Evolutionary conservation across 2,329 filamentous ascomycete species (phyloP), one percentile per base, ranked within the genome.

Genomic region (Aspergillus sp.): DNA sequence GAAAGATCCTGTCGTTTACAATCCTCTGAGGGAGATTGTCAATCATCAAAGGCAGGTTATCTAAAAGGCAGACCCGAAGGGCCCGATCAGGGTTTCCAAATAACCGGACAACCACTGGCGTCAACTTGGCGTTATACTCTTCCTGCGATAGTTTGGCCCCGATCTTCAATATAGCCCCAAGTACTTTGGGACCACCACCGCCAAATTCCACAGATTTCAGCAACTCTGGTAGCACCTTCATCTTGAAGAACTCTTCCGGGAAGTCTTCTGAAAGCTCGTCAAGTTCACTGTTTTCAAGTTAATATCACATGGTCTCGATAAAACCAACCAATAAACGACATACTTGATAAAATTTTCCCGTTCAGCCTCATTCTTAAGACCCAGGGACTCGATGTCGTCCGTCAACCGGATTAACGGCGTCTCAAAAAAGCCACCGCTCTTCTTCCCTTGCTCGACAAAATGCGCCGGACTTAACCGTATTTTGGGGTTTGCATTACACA

Each of bases 181-280:
- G 86, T 0, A 94, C 90, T 61, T 94, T 94, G 0, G 91, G 87
- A 0, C 93, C 93, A 29, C 93, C 93, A 7, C 91, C 93, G 5
- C 93, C 93, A 65, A 96, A 98, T 61, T 98, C 93, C n/a, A 97
- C 89, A 0, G 90, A 95, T 63, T 97, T 98, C n/a, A 98, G 77
- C 29, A 98, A 73, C 63, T 98, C 93, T 0, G 93, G 93, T 6
- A 98, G 75, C 3, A 98, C 82, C 62, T 97, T 98, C 78, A 94
- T 86, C 64, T 94, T 94, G 75, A 97, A 95, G 66, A 95, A 98
- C 49, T 97, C 93, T 62, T 96, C 91, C 0, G 93, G 93, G 51
- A 97, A 96, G 65, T 98, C 90, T 55, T 96, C 88, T 0, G 88
- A 85, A 4, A 96, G 77, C 49, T 86, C 78, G 55, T 94, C 88